Base-by-base conservation (phyloP, 2,329 filamentous ascomycete species). In the Fusarium torulosum region DNA sequence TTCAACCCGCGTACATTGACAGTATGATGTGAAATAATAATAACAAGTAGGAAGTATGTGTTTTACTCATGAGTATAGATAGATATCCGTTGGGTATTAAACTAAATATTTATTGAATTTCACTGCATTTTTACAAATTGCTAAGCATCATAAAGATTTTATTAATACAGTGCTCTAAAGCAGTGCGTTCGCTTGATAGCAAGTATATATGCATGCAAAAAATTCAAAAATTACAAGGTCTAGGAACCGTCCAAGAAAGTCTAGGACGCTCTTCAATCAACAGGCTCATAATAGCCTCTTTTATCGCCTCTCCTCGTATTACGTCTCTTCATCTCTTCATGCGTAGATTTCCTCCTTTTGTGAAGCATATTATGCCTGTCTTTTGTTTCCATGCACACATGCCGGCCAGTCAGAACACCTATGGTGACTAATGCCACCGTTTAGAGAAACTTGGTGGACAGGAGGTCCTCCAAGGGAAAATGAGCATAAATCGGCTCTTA, bases 241-340 rank as follows among this genome's bases (percentile, higher is more conserved):
- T 54, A 40, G 42, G 23, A 54, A 33, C 29, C 27, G 15, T 23
- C 29, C 14, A 27, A 44, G 21, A 33, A 53, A 38, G 41, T 51
- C 27, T 31, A 37, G 40, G 40, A 27, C 23, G 27, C 50, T 53
- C 43, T 37, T 50, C 25, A 41, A 11, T 29, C 42, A 52, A 25
- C 13, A 42, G 31, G 33, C 42, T 14, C 27, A 15, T 38, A 25
- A 43, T 25, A 51, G 31, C 29, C 27, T 41, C 43, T 27, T 29
- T 47, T 13, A n/a, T 41, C 49, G 27, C 27, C 38, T 50, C 37
- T 31, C 23, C 41, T 62, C 43, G 15, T 51, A 69, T 37, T 47
- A 62, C 66, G 35, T 58, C 61, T 53, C 54, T 52, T 61, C 56
- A 38, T 69, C 57, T 68, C 52, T 58, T 58, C 44, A 53, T 66